Percentiles rank a stretch among this genome's conserved stretches.
phyloP scores from a whole-genome alignment of 1,284 basidiomycete genomes.

The Agaricales sp. region DNA sequence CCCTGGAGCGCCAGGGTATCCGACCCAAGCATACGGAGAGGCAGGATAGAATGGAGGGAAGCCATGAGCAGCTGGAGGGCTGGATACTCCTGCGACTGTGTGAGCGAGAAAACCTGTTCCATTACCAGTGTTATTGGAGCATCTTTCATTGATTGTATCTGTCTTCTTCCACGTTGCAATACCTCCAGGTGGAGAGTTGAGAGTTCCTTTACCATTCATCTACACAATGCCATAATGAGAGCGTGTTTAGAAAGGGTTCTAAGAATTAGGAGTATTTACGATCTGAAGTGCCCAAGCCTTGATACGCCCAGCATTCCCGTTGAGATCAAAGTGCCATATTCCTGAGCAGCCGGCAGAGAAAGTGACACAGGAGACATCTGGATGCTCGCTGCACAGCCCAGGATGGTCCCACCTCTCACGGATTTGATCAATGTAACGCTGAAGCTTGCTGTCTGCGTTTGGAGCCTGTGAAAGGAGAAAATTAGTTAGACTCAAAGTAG shows the following conservation, averaged over 20 bases:
- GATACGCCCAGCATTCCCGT: background rate
- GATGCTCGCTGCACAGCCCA: background rate
- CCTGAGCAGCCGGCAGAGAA: background rate
- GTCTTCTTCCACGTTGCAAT: background rate
- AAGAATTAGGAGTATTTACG: background rate
- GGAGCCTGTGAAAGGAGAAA: background rate
- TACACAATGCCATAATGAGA: background rate
- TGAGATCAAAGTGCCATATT: constrained; percentile 1
- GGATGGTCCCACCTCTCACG: background rate
- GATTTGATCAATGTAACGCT: background rate
- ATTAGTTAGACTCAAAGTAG: background rate
- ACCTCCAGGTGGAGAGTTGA: background rate
- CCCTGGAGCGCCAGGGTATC: background rate
- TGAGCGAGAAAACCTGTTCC: background rate
- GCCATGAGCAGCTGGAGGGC: background rate
- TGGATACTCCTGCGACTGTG: background rate
- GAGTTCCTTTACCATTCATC: background rate
- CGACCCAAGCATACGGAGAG: background rate
- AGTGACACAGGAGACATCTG: background rate
- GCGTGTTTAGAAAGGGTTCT: background rate
- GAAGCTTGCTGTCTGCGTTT: background rate
- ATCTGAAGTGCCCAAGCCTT: background rate
- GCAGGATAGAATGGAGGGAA: background rate
- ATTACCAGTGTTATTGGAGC: background rate
- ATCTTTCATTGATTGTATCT: background rate